A percentile compares a stretch with the other conserved stretches of the same genome.
These are phyloP conservation scores for Camelina laxa DNA, from an alignment of 345 rosid genomes.

Conservation along the genomic window DNA sequence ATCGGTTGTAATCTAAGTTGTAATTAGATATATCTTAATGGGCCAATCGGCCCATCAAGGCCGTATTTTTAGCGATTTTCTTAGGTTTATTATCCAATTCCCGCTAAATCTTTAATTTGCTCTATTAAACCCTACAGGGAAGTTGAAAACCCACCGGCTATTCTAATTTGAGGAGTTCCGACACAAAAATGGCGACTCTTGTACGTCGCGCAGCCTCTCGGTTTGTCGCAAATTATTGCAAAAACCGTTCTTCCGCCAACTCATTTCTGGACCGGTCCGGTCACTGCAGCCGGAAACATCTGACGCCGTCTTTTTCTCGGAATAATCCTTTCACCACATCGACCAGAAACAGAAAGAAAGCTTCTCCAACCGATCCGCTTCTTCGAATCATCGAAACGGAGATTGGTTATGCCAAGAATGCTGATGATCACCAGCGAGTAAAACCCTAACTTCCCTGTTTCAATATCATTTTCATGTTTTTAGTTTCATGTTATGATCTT, in stretches of 20 bases:
- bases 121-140: constrained; percentile 10
- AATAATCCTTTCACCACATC: constrained; percentile 49
- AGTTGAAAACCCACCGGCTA: constrained; percentile 12
- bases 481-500: no score
- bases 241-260: constrained; percentile 40
- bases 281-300: constrained; percentile 4
- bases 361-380: constrained; percentile 58
- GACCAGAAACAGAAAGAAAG: constrained; percentile 38
- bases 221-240: constrained; percentile 45
- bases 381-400: constrained; percentile 68
- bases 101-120: neutral
- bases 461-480: neutral
- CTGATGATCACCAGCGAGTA: constrained; percentile 64
- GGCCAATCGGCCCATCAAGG: neutral
- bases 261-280: constrained; percentile 36
- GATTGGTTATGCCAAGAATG: constrained; percentile 65
- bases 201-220: constrained; percentile 49
- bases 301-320: constrained; percentile 31
- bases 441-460: neutral
- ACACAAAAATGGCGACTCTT: constrained; percentile 39
- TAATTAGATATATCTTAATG: neutral
- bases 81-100: no score
- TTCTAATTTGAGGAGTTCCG: constrained; percentile 18
- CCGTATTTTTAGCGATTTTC: neutral
- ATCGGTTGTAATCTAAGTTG: no score